Evolutionary conservation across 352 stramenopile genomes (phyloP).

Genomic region (Phytophthora capsici): DNA sequence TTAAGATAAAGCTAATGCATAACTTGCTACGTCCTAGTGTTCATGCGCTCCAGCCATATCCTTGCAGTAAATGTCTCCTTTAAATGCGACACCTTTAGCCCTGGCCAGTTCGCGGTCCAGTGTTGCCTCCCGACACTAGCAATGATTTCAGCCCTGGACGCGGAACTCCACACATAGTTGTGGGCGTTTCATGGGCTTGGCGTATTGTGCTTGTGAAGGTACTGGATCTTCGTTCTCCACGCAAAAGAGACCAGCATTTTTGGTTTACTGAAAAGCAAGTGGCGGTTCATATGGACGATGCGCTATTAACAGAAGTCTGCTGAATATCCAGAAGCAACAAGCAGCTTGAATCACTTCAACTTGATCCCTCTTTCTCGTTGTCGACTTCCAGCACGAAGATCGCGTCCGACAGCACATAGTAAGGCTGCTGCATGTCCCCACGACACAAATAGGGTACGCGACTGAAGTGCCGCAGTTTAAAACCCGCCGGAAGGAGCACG

Average conservation of each 20-base stretch:
- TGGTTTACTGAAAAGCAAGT: conserved; percentile 30
- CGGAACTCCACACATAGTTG: neutral
- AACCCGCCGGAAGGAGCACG: conserved; percentile 72
- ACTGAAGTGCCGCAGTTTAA: conserved; percentile 81
- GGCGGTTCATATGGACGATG: conserved; percentile 3
- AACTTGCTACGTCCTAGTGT: too few species aligned
- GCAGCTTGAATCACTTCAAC: conserved; percentile 30
- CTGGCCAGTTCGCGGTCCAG: conserved; percentile 5
- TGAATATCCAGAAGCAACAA: neutral
- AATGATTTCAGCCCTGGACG: conserved; percentile 18
- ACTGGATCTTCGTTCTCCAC: conserved; percentile 6
- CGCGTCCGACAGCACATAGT: conserved; percentile 87
- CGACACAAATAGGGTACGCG: conserved; percentile 86
- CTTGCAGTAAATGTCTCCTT: neutral
- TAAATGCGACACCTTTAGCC: neutral
- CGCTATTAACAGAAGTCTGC: conserved; percentile 6
- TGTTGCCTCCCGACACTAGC: neutral
- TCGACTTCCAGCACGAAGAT: conserved; percentile 83
- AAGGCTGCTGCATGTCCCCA: conserved; percentile 78
- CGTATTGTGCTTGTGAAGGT: neutral
- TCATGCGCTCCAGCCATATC: neutral
- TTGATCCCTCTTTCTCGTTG: conserved; percentile 13
- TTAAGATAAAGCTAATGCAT: too few species aligned
- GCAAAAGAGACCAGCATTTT: conserved; percentile 11
- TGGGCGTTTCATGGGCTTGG: conserved; percentile 12